Percentiles rank a stretch among this genome's conserved stretches.
These are phyloP conservation scores for Talinum fruticosum DNA, from an alignment of 148 eudicot species.

Conservation along the genomic window DNA sequence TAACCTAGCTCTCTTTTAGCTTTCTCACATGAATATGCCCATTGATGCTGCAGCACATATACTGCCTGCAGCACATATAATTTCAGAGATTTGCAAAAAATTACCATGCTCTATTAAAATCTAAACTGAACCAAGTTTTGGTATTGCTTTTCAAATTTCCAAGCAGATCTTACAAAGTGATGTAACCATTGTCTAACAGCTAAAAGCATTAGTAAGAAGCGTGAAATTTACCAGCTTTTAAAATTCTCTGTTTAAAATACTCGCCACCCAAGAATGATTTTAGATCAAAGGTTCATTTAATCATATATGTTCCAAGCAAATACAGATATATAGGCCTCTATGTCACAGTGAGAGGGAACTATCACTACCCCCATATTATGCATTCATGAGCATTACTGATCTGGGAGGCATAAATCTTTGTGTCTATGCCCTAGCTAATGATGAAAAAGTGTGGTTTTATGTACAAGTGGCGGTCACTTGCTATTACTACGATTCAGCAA, in stretches of 20 bases:
- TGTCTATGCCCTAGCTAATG: background rate
- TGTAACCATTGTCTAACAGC: background rate
- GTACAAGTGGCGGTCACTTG: background rate
- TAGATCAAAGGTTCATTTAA: background rate
- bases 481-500: background rate
- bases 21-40: constrained; percentile 85
- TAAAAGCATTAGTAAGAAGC: background rate
- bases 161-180: background rate
- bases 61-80: constrained; percentile 55
- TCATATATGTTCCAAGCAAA: background rate
- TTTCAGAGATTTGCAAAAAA: background rate
- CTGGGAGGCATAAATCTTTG: background rate
- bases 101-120: no score
- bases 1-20: constrained; percentile 69
- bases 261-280: background rate
- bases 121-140: no score
- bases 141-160: background rate
- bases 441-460: background rate
- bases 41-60: constrained; percentile 57
- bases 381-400: background rate
- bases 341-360: background rate
- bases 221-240: no score
- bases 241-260: no score
- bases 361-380: background rate
- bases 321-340: no score